Conservation (phyloP, 306 rosid genomes). For the Vicia faba region DNA sequence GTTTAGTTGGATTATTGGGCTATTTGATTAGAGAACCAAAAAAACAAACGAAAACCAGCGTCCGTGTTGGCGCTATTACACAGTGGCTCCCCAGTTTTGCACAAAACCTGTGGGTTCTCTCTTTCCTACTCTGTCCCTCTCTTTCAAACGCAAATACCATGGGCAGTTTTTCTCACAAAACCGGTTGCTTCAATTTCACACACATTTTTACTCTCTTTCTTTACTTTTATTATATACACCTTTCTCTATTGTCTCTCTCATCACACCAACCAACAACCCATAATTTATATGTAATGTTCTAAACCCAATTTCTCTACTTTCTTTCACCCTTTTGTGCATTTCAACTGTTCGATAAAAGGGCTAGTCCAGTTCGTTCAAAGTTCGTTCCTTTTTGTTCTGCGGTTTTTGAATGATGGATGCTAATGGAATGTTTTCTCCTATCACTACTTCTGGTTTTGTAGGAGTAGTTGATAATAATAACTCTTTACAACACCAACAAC, state of each 20-base stretch:
- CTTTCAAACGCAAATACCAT: conserved; percentile 55
- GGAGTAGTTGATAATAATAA: conserved; percentile 50
- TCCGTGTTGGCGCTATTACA: conserved; percentile 11
- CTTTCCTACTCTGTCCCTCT: conserved; percentile 7
- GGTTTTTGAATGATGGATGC: conserved; percentile 54
- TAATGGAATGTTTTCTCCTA: conserved; percentile 63
- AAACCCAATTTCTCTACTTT: background rate
- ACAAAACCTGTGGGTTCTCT: conserved; percentile 47
- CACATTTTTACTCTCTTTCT: background rate
- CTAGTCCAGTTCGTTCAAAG: conserved; percentile 2
- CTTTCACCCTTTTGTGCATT: background rate
- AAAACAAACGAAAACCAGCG: background rate
- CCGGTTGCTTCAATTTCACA: conserved; percentile 54
- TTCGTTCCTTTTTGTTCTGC: background rate
- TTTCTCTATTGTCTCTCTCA: conserved; percentile 29
- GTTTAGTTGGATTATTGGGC: background rate
- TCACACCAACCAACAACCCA: conserved; percentile 18
- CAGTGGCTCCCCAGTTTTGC: conserved; percentile 42
- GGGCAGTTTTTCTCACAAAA: conserved; percentile 77
- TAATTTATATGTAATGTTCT: conserved; percentile 2
- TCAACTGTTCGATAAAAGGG: conserved; percentile 39
- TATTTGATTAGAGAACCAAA: background rate
- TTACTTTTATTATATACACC: too few relatives aligned
- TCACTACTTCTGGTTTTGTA: conserved; percentile 55
- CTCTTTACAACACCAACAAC: conserved; percentile 60